Evolutionary conservation across 2,329 filamentous ascomycete species (phyloP), one percentile per base, ranked within the genome.

Genomic region (Huntiella bhutanensis): DNA sequence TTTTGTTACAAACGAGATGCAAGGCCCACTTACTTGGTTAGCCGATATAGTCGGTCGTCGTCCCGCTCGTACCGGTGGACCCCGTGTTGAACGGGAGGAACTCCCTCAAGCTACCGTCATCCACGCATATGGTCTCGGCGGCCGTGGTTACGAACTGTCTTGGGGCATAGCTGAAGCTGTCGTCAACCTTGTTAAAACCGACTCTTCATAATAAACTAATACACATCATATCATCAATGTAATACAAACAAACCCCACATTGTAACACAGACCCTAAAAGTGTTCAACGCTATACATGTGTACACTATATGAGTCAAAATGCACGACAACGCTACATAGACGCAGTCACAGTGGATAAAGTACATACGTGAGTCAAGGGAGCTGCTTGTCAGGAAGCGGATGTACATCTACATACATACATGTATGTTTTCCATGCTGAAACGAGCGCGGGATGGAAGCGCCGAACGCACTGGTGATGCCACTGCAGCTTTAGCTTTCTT

Each of bases 111-210:
- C 22, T 28, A 53, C 50, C 17, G 53, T 58, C 1, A 45, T 75
- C 4, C 72, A 76, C 57, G 71, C 70, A 0, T 78, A 78, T 54
- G 74, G 74, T 0, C 65, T 71, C 15, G 74, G 71, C 3, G 74
- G 74, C 3, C 62, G 74, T n/a, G 74, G 74, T 0, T 77, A 67
- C 52, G 74, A 78, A 57, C 52, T 77, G 5, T 75, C 71, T 12
- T 74, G 72, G 70, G 73, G 73, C 0, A 64, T 77, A 4, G 73
- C 72, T 0, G 63, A 64, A 41, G 67, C 67, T 43, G 68, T 73
- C 7, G 56, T 59, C 2, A 54, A 55, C 15, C 53, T 71, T 51
- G 60, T 70, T 11, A 49, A 28, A 28, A 28, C 4, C 7, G 22
- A 28, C 22, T 28, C 22, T 8, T 28, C 22, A 28, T 28, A 8